phyloP scores from a whole-genome alignment of 352 stramenopile genomes.

The Aphanomyces invadans region DNA sequence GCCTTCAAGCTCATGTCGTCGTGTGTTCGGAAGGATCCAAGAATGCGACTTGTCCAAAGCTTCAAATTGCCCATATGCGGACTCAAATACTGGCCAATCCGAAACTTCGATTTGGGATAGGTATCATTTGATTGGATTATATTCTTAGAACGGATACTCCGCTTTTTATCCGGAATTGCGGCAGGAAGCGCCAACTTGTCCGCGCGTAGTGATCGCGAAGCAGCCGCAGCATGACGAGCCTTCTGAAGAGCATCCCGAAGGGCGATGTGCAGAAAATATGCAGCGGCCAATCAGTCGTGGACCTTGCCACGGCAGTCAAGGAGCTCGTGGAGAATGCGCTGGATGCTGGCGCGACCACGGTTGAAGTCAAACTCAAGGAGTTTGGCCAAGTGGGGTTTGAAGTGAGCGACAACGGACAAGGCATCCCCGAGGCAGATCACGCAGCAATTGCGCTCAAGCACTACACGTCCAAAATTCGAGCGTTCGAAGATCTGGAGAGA shows the following conservation, averaged over 20 bases:
- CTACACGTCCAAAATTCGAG: conserved; percentile 94
- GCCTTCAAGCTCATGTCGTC: conserved; percentile 10
- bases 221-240: no score
- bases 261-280: conserved; percentile 61
- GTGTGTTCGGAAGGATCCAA: conserved; percentile 2
- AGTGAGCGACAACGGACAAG: conserved; percentile 93
- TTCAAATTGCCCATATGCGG: not conserved
- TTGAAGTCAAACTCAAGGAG: conserved; percentile 89
- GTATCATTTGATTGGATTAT: not conserved
- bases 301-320: conserved; percentile 94
- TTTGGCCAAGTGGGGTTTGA: conserved; percentile 90
- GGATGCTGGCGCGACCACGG: conserved; percentile 52
- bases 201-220: not conserved
- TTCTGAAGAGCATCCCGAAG: conserved; percentile 16
- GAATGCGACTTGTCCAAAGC: not conserved
- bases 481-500: conserved; percentile 90
- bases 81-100: conserved; percentile 1
- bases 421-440: conserved; percentile 75
- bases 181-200: not conserved
- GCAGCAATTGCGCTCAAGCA: conserved; percentile 84
- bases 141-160: not conserved
- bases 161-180: not conserved
- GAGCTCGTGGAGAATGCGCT: conserved; percentile 95
- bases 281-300: conserved; percentile 91
- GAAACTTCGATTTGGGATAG: not conserved